phyloP scores from a whole-genome alignment of 768 basidiomycete species.

The Pholiota molesta region DNA sequence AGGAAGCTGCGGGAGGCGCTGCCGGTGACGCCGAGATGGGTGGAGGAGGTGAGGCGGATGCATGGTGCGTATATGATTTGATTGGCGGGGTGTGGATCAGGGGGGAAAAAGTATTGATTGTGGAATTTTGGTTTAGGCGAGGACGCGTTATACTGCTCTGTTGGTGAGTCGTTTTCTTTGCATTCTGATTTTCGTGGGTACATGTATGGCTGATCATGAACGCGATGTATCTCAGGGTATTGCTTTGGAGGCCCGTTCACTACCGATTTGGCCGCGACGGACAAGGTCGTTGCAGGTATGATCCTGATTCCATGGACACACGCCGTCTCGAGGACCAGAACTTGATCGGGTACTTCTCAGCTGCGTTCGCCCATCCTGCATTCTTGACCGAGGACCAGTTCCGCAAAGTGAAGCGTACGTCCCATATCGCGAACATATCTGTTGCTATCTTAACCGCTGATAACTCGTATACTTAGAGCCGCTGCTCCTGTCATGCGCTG shows the following conservation, averaged over 20 bases:
- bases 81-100: too few species aligned
- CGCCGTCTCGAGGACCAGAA: not conserved
- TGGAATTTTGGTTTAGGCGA: not conserved
- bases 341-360: conserved; percentile 25
- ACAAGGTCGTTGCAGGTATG: conserved; percentile 47
- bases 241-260: conserved; percentile 59
- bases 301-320: not conserved
- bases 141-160: conserved; percentile 1
- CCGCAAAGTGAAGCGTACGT: conserved; percentile 46
- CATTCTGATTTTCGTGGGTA: too few species aligned
- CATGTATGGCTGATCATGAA: too few species aligned
- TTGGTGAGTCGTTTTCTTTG: not conserved
- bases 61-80: not conserved
- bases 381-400: conserved; percentile 48
- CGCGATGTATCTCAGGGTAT: conserved; percentile 41
- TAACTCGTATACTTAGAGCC: conserved; percentile 28
- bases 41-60: conserved; percentile 5
- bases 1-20: conserved; percentile 19
- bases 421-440: not conserved
- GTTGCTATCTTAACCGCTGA: not conserved
- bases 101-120: too few species aligned
- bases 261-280: conserved; percentile 44
- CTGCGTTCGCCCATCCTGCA: conserved; percentile 58
- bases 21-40: conserved; percentile 21
- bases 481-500: too few species aligned